Percentiles rank a stretch among this genome's conserved stretches.
Evolutionary conservation across 2,329 filamentous ascomycete species (phyloP).

Genomic region (Corinectria fuckeliana): DNA sequence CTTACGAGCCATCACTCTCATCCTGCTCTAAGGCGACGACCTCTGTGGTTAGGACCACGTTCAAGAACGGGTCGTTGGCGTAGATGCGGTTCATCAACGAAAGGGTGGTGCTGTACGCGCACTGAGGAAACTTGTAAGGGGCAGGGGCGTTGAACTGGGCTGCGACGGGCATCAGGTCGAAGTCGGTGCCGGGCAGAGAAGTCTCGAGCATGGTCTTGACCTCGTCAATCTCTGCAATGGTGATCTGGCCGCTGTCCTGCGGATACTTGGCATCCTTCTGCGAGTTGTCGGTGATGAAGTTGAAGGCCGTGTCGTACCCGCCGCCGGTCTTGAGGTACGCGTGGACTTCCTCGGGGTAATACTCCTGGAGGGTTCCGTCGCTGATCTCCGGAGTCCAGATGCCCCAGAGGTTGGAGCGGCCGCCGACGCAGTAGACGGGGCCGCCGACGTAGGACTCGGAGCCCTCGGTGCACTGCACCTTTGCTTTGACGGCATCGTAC

Average conservation of each 20-base stretch:
- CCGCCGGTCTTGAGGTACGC: not conserved
- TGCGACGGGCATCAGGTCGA: conserved; percentile 24
- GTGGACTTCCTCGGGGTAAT: conserved; percentile 1
- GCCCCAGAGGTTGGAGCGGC: conserved; percentile 25
- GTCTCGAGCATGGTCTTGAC: conserved; percentile 11
- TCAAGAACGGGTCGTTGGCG: conserved; percentile 24
- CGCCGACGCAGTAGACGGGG: conserved; percentile 25
- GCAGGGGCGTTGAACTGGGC: conserved; percentile 25
- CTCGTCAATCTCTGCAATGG: not conserved
- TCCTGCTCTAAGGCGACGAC: conserved; percentile 16
- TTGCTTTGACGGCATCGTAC: conserved; percentile 28
- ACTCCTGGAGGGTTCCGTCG: not conserved
- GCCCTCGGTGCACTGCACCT: conserved; percentile 20
- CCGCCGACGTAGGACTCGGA: conserved; percentile 28
- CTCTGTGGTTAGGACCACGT: conserved; percentile 23
- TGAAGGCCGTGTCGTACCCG: not conserved
- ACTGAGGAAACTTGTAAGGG: conserved; percentile 25
- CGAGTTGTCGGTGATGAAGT: conserved; percentile 21
- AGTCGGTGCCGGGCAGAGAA: not conserved
- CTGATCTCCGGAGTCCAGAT: conserved; percentile 27
- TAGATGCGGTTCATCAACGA: conserved; percentile 30
- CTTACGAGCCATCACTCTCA: not conserved
- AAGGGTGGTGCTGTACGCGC: conserved; percentile 26
- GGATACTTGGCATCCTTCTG: conserved; percentile 16
- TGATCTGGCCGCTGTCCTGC: conserved; percentile 11